Percentiles rank a stretch among this genome's conserved stretches.
Evolutionary conservation across 805 yeast genomes (phyloP).

Genomic region (Barnettozyma botsteinii): DNA sequence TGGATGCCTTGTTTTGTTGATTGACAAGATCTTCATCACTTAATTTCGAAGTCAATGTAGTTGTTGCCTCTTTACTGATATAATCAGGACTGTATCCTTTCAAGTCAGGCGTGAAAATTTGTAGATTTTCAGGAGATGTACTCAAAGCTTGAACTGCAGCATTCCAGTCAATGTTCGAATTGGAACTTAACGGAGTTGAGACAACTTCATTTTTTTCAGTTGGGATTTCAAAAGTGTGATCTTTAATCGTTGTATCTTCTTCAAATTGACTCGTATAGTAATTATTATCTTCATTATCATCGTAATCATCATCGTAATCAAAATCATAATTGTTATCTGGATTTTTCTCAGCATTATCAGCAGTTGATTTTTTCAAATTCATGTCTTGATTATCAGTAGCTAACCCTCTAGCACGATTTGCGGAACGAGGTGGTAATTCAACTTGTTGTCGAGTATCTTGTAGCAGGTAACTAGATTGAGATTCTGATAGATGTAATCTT

Average conservation of each 20-base stretch:
- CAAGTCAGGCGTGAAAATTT: slow-evolving; percentile 5
- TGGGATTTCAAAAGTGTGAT: background rate
- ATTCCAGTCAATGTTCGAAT: slow-evolving; percentile 20
- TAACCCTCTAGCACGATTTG: slow-evolving; percentile 25
- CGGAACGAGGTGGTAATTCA: slow-evolving; percentile 35
- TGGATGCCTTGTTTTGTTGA: too few species aligned
- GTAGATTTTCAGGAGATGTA: slow-evolving; percentile 4
- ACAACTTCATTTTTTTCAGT: background rate
- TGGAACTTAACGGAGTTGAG: slow-evolving; percentile 10
- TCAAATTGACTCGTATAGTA: background rate
- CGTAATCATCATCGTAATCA: background rate
- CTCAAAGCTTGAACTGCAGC: slow-evolving; percentile 20
- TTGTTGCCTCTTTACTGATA: too few species aligned
- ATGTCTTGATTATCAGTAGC: too few species aligned
- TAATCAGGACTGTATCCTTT: background rate
- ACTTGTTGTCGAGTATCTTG: slow-evolving; percentile 2
- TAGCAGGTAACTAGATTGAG: background rate
- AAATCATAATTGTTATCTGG: background rate
- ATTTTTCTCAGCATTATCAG: too few species aligned
- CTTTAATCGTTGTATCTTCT: background rate
- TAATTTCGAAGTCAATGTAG: background rate
- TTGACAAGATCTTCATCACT: background rate
- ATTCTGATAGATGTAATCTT: slow-evolving; percentile 2
- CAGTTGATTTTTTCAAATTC: too few species aligned
- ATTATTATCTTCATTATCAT: background rate